Evolutionary conservation across 73 alveolate species (phyloP).

Genomic region (Blepharisma stoltei): DNA sequence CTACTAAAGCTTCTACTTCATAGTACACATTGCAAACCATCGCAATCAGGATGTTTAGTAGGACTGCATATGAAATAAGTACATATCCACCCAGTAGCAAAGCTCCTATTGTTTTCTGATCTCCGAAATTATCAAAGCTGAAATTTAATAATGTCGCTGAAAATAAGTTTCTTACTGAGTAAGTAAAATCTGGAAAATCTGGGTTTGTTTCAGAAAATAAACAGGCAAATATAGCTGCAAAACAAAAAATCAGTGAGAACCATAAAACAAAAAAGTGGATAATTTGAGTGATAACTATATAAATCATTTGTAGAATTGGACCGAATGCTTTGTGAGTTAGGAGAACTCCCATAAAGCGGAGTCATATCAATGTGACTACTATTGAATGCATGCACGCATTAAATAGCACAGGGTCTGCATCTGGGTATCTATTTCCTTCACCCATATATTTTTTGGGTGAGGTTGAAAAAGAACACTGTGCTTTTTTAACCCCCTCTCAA

Average conservation of each 20-base stretch:
- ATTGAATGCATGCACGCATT: slow-evolving; percentile 18
- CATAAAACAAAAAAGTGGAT: not conserved
- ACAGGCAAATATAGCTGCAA: slow-evolving; percentile 28
- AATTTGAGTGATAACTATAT: not conserved
- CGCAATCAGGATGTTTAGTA: slow-evolving; percentile 55
- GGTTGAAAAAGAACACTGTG: too few species aligned
- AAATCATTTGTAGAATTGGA: slow-evolving; percentile 27
- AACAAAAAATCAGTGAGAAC: not conserved
- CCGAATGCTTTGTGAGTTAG: slow-evolving; percentile 26
- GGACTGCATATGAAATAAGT: slow-evolving; percentile 54
- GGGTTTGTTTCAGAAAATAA: not conserved
- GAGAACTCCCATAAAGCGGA: not conserved
- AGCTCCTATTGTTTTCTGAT: slow-evolving; percentile 36
- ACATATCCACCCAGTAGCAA: slow-evolving; percentile 50
- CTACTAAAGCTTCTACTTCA: slow-evolving; percentile 52
- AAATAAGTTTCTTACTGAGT: slow-evolving; percentile 12
- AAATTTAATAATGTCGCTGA: not conserved
- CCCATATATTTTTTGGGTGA: too few species aligned
- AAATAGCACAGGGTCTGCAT: not conserved
- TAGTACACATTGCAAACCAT: slow-evolving; percentile 58
- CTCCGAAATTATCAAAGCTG: slow-evolving; percentile 9
- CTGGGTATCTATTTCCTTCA: not conserved
- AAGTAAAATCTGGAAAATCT: not conserved
- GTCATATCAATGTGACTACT: not conserved
- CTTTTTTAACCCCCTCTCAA: too few species aligned